Conservation (phyloP, 345 rosid genomes). For the Eucalyptus erythrocorys region DNA sequence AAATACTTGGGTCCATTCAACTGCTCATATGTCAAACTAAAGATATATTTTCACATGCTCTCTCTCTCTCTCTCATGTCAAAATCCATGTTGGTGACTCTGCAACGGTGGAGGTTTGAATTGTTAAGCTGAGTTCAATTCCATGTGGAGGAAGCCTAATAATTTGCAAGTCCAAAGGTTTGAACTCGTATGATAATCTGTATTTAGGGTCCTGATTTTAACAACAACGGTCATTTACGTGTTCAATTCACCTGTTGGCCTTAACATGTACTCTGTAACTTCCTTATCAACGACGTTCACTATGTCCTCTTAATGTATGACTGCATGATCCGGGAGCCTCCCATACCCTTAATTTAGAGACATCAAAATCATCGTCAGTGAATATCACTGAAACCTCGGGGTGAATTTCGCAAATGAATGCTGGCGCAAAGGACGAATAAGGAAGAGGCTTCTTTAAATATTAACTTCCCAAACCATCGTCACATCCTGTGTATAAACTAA, state of each 20-base stretch:
- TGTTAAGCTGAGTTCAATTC: too few species aligned
- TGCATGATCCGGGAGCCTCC: conserved; percentile 63
- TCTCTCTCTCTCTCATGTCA: too few species aligned
- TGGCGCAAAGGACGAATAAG: background rate
- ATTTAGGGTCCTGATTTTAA: background rate
- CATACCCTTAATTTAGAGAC: conserved; percentile 32
- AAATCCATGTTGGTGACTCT: too few species aligned
- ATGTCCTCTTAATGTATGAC: conserved; percentile 81
- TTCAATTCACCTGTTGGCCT: background rate
- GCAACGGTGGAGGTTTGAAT: too few species aligned
- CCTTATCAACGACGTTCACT: conserved; percentile 24
- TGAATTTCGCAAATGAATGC: background rate
- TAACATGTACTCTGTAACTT: conserved; percentile 23
- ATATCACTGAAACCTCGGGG: background rate
- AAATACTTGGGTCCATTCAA: too few species aligned
- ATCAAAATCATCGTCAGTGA: background rate
- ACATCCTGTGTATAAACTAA: too few species aligned
- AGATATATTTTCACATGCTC: too few species aligned
- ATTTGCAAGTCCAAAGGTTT: too few species aligned
- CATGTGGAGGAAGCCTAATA: too few species aligned
- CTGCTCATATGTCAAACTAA: too few species aligned
- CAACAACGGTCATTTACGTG: background rate
- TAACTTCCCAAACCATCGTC: too few species aligned
- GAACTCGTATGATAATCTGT: too few species aligned
- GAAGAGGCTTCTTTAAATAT: background rate